Conservation (phyloP, 129 eudicot species). For the Lactuca saligna region DNA sequence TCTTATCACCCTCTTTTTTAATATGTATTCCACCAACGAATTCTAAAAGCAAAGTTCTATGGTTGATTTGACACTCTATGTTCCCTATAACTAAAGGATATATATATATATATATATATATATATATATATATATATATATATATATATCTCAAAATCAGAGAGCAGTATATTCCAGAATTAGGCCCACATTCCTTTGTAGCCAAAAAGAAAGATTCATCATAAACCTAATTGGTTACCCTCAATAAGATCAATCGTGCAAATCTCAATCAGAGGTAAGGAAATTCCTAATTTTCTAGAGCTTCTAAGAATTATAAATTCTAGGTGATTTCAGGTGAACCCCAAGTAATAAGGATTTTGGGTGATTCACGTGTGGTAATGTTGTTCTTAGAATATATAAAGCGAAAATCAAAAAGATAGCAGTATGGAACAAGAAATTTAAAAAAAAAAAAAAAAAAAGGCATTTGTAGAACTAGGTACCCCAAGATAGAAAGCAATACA, state of each 20-base stretch:
- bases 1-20: background rate
- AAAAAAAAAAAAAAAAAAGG: background rate
- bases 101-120: too few species aligned
- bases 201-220: too few species aligned
- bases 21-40: background rate
- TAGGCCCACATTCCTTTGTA: too few species aligned
- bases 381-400: too few species aligned
- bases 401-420: too few species aligned
- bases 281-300: background rate
- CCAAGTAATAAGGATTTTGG: too few species aligned
- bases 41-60: background rate
- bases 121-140: too few species aligned
- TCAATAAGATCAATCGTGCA: background rate
- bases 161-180: too few species aligned
- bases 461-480: slow-evolving; percentile 10
- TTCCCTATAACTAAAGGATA: background rate
- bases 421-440: background rate
- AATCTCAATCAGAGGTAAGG: background rate
- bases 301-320: background rate
- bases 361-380: too few species aligned
- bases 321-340: too few species aligned
- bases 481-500: background rate
- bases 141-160: too few species aligned
- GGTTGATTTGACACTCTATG: background rate
- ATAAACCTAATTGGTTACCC: too few species aligned